Conservation (phyloP, 139 green algal genomes). For the Volvox reticuliferus region DNA sequence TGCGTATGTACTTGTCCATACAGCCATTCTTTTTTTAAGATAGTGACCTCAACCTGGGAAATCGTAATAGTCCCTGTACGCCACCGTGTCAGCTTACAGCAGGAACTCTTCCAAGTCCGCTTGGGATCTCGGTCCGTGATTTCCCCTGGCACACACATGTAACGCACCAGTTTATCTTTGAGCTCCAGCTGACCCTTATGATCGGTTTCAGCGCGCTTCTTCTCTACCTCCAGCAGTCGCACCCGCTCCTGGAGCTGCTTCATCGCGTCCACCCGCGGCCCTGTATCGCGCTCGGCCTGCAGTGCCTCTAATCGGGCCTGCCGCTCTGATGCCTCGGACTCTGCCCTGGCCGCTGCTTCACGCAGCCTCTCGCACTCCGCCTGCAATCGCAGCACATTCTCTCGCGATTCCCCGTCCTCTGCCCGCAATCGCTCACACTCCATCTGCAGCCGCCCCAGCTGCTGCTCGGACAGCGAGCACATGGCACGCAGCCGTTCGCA, state of each 20-base stretch:
- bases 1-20: no score
- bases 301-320: conserved; percentile 16
- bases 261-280: not conserved
- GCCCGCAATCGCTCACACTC: not conserved
- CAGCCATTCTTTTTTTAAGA: no score
- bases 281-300: conserved; percentile 3
- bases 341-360: not conserved
- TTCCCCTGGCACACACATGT: no score
- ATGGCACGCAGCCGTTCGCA: conserved; percentile 24
- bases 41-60: no score
- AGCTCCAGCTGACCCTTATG: conserved; percentile 33
- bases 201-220: not conserved
- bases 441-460: conserved; percentile 28
- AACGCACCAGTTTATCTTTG: conserved; percentile 42
- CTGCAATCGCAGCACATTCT: not conserved
- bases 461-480: conserved; percentile 5
- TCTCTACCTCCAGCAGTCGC: conserved; percentile 21
- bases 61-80: no score
- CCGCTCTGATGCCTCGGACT: not conserved
- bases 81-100: no score
- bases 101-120: no score
- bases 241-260: conserved; percentile 34
- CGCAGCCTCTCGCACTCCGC: not conserved
- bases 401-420: not conserved
- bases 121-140: no score